phyloP scores from a whole-genome alignment of 2,329 filamentous ascomycete species.

The Didymella lethalis region DNA sequence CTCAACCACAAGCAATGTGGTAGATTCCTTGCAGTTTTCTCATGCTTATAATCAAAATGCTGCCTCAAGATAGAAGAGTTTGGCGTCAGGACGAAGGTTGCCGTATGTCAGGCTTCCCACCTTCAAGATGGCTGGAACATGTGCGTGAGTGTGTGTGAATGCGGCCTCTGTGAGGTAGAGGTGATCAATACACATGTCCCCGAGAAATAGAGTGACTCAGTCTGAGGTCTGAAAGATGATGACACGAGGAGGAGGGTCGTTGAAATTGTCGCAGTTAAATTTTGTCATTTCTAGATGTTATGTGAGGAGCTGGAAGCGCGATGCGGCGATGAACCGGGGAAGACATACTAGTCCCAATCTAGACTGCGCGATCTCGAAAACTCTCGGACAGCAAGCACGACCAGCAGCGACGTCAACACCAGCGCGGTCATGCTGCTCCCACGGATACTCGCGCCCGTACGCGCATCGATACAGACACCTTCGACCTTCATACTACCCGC shows the following conservation, averaged over 20 bases:
- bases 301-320: background rate
- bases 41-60: background rate
- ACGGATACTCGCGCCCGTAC: slow-evolving; percentile 49
- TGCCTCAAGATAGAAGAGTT: background rate
- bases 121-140: background rate
- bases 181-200: background rate
- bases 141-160: background rate
- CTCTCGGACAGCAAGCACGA: slow-evolving; percentile 30
- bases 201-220: no score
- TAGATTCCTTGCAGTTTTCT: background rate
- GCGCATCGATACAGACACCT: slow-evolving; percentile 40
- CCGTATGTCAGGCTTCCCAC: background rate
- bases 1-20: background rate
- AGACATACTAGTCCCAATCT: slow-evolving; percentile 4
- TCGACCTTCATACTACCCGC: slow-evolving; percentile 35
- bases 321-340: background rate
- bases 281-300: background rate
- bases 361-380: slow-evolving; percentile 34
- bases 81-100: background rate
- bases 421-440: slow-evolving; percentile 51
- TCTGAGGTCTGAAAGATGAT: background rate
- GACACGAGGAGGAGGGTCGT: background rate
- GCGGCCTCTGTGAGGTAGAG: background rate
- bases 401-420: slow-evolving; percentile 23
- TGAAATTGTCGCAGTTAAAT: background rate